These are phyloP conservation scores for Fragilaria crotonensis DNA, from an alignment of 108 stramenopile species.

Conservation along the genomic window DNA sequence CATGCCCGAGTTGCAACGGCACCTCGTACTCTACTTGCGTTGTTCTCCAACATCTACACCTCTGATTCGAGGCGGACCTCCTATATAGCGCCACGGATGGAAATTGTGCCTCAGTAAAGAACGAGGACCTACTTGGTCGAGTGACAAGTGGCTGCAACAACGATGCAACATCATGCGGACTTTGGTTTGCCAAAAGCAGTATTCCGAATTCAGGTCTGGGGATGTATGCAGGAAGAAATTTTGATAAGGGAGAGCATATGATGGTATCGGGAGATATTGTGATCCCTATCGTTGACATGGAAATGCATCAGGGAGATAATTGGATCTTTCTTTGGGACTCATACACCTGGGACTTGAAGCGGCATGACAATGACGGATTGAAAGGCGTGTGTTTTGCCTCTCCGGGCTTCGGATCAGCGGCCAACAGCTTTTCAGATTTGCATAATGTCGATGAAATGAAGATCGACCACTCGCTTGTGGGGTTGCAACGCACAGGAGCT, in stretches of 20 bases:
- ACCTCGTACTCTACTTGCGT: too few relatives aligned
- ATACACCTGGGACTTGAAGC: constrained; percentile 3
- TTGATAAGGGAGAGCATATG: not conserved
- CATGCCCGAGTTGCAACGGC: too few relatives aligned
- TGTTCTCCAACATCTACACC: too few relatives aligned
- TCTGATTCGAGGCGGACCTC: too few relatives aligned
- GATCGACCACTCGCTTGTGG: constrained; percentile 9
- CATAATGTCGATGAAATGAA: constrained; percentile 27
- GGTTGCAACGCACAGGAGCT: constrained; percentile 39
- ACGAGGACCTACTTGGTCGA: too few relatives aligned
- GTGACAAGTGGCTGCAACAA: too few relatives aligned
- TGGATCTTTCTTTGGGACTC: constrained; percentile 1
- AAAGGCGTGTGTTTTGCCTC: constrained; percentile 11
- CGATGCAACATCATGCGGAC: too few relatives aligned
- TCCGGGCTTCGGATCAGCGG: constrained; percentile 33
- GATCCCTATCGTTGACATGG: constrained; percentile 4
- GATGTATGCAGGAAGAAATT: constrained; percentile 42
- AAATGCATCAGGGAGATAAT: not conserved
- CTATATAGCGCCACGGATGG: too few relatives aligned
- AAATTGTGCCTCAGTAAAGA: too few relatives aligned
- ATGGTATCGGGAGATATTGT: not conserved
- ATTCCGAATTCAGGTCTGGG: constrained; percentile 65
- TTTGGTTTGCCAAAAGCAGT: constrained; percentile 50
- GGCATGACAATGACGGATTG: not conserved
- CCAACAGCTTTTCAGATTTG: constrained; percentile 34